Percentiles rank a stretch among this genome's conserved stretches.
Conservation (phyloP, 306 rosid species). For the Gleditsia sinensis region DNA sequence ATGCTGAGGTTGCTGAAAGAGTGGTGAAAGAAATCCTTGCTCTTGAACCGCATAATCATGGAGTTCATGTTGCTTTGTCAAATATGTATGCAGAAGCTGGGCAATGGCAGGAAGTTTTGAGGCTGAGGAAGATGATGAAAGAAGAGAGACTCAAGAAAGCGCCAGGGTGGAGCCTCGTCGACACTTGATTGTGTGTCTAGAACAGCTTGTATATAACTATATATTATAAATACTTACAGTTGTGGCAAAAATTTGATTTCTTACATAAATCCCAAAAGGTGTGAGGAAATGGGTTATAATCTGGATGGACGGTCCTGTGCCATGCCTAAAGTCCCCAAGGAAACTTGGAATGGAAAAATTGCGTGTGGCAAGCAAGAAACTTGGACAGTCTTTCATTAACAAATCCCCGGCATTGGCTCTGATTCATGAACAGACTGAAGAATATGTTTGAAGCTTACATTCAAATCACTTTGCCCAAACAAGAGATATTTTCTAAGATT, state of each 20-base stretch:
- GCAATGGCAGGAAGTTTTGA: slow-evolving; percentile 52
- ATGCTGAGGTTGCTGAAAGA: slow-evolving; percentile 49
- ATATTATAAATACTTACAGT: too few species aligned
- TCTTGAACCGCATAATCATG: slow-evolving; percentile 52
- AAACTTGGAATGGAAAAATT: too few species aligned
- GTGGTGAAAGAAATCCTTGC: slow-evolving; percentile 45
- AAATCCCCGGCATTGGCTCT: too few species aligned
- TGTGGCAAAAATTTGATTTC: neutral
- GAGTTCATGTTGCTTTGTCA: slow-evolving; percentile 50
- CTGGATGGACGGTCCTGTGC: too few species aligned
- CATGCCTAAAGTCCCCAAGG: neutral
- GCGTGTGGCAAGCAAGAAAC: too few species aligned
- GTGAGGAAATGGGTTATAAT: slow-evolving; percentile 2
- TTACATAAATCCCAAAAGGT: neutral
- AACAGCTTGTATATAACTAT: too few species aligned
- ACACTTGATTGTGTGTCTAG: slow-evolving; percentile 23
- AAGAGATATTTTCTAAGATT: too few species aligned
- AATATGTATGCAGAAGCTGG: slow-evolving; percentile 62
- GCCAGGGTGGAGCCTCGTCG: slow-evolving; percentile 56
- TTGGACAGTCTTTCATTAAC: too few species aligned
- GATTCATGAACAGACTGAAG: too few species aligned
- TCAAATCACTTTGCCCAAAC: too few species aligned
- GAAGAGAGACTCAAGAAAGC: slow-evolving; percentile 47
- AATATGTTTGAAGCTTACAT: too few species aligned
- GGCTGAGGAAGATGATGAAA: slow-evolving; percentile 51